phyloP scores from a whole-genome alignment of 768 basidiomycete genomes.

The Tremella mesenterica region DNA sequence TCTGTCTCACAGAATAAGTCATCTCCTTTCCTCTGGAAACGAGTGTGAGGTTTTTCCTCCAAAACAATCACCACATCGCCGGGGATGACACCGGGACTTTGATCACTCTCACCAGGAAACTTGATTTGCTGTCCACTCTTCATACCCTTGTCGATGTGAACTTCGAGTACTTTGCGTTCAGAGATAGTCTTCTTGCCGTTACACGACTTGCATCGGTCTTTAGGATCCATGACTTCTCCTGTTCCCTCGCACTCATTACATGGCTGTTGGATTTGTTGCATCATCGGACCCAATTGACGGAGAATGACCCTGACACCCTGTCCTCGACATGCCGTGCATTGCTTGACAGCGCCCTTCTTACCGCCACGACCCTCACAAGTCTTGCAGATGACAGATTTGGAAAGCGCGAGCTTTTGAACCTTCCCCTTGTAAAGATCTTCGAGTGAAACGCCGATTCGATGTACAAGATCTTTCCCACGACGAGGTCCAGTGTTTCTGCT shows the following conservation, averaged over 20 bases:
- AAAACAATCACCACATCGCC: slow-evolving; percentile 95
- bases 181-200: slow-evolving; percentile 85
- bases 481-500: slow-evolving; percentile 50
- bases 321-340: slow-evolving; percentile 69
- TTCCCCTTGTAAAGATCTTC: slow-evolving; percentile 99
- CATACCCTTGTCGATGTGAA: slow-evolving; percentile 72
- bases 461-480: slow-evolving; percentile 95
- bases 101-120: slow-evolving; percentile 80
- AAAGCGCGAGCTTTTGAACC: slow-evolving; percentile 92
- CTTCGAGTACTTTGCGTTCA: slow-evolving; percentile 95
- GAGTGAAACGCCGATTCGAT: slow-evolving; percentile 89
- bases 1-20: slow-evolving; percentile 80
- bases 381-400: slow-evolving; percentile 83
- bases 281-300: slow-evolving; percentile 98
- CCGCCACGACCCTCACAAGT: slow-evolving; percentile 96
- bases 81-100: slow-evolving; percentile 77
- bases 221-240: slow-evolving; percentile 90
- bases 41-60: slow-evolving; percentile 82
- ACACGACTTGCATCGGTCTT: slow-evolving; percentile 85
- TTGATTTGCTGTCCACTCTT: slow-evolving; percentile 92
- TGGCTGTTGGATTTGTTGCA: slow-evolving; percentile 92
- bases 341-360: slow-evolving; percentile 86
- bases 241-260: slow-evolving; percentile 88
- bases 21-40: slow-evolving; percentile 71
- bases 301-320: slow-evolving; percentile 84